A percentile compares a stretch with the other conserved stretches of the same genome.
These are phyloP conservation scores for Furcasterigmium furcatum DNA, from an alignment of 2,329 filamentous ascomycete species.

Conservation along the genomic window DNA sequence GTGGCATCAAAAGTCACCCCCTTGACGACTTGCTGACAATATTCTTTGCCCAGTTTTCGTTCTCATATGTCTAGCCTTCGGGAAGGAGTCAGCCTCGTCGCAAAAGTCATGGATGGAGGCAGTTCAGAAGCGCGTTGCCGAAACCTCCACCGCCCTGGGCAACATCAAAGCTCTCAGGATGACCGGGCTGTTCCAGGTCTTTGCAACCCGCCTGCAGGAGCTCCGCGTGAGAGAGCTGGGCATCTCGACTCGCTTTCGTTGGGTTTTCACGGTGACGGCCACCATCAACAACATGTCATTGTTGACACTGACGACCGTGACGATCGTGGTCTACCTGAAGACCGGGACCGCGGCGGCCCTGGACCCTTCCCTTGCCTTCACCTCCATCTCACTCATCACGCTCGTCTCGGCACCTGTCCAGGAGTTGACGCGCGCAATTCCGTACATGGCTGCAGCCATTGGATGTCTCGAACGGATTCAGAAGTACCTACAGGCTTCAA, in stretches of 20 bases:
- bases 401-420: slow-evolving; percentile 15
- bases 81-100: slow-evolving; percentile 10
- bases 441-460: slow-evolving; percentile 14
- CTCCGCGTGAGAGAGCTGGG: slow-evolving; percentile 16
- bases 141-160: slow-evolving; percentile 42
- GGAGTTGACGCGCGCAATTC: slow-evolving; percentile 15
- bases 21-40: too few species aligned
- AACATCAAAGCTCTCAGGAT: slow-evolving; percentile 51
- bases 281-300: slow-evolving; percentile 17
- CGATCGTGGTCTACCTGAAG: slow-evolving; percentile 11
- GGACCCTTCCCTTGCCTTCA: slow-evolving; percentile 12
- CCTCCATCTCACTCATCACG: slow-evolving; percentile 15
- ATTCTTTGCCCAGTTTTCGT: slow-evolving; percentile 23
- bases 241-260: slow-evolving; percentile 13
- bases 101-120: slow-evolving; percentile 46
- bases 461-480: slow-evolving; percentile 22
- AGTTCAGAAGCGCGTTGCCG: slow-evolving; percentile 43
- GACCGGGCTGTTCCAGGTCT: slow-evolving; percentile 40
- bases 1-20: not conserved
- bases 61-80: slow-evolving; percentile 21
- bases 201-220: slow-evolving; percentile 15
- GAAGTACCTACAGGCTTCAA: slow-evolving; percentile 14
- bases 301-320: slow-evolving; percentile 11
- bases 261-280: slow-evolving; percentile 21
- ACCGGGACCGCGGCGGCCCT: slow-evolving; percentile 1